Conservation (phyloP, 2,329 filamentous ascomycete species). For the Alternaria brassicae region DNA sequence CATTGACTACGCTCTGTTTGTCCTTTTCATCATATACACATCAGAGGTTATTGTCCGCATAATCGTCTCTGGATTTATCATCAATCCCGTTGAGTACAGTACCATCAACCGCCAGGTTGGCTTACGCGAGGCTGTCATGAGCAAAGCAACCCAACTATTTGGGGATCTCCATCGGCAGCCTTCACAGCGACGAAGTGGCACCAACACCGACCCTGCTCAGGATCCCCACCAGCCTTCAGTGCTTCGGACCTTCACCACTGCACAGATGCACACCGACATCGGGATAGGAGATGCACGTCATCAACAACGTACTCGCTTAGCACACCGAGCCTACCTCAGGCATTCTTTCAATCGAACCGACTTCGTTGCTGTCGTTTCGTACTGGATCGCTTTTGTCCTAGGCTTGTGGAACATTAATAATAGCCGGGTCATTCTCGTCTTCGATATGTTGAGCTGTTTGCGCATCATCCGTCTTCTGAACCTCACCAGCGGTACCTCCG, state of each 20-base stretch:
- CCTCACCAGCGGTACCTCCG: conserved; percentile 90
- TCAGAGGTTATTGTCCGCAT: conserved; percentile 82
- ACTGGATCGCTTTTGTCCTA: conserved; percentile 88
- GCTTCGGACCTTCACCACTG: conserved; percentile 75
- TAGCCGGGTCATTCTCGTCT: conserved; percentile 78
- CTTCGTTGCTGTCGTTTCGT: conserved; percentile 92
- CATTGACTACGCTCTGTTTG: conserved; percentile 82
- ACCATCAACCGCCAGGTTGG: conserved; percentile 82
- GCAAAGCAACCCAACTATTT: conserved; percentile 81
- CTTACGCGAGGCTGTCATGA: conserved; percentile 73
- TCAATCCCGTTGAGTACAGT: conserved; percentile 91
- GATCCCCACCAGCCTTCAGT: conserved; percentile 66
- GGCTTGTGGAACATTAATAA: conserved; percentile 73
- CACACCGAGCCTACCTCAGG: conserved; percentile 87
- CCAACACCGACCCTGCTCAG: conserved; percentile 40
- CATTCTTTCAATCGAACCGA: conserved; percentile 97
- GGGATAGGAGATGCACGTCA: conserved; percentile 70
- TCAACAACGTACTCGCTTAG: conserved; percentile 83
- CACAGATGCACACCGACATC: conserved; percentile 64
- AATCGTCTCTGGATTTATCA: conserved; percentile 90
- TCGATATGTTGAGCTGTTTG: conserved; percentile 95
- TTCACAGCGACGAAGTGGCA: conserved; percentile 64
- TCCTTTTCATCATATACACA: conserved; percentile 87
- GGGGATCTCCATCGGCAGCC: conserved; percentile 75
- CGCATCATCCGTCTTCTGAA: conserved; percentile 90